A percentile compares a stretch with the other conserved stretches of the same genome.
Evolutionary conservation across 2,329 filamentous ascomycete species (phyloP).

Genomic region (Rasamsonia emersonii): DNA sequence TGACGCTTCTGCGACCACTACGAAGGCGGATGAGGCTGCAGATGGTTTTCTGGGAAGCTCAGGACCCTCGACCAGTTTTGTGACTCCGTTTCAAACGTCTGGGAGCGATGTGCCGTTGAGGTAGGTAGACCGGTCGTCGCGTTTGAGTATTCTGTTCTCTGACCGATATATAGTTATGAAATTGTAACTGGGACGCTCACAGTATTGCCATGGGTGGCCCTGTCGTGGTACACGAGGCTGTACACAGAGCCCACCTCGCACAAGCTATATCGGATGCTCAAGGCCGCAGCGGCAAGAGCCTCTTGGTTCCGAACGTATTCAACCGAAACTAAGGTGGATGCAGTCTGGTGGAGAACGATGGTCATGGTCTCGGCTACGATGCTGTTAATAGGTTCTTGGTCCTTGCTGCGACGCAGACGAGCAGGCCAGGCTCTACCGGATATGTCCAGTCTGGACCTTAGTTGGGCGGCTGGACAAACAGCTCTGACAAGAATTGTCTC

Average conservation of each 20-base stretch:
- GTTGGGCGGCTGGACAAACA: conserved; percentile 9
- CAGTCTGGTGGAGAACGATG: conserved; percentile 15
- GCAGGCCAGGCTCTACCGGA: conserved; percentile 6
- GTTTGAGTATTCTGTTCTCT: conserved; percentile 4
- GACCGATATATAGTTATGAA: conserved; percentile 33
- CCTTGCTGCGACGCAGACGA: conserved; percentile 14
- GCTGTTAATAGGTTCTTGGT: conserved; percentile 21
- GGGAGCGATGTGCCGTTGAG: conserved; percentile 5
- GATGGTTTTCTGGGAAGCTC: conserved; percentile 10
- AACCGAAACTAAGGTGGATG: conserved; percentile 12
- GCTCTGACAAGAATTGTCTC: conserved; percentile 29
- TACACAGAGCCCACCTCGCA: conserved; percentile 14
- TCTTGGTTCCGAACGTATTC: conserved; percentile 6
- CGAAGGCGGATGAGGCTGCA: background rate
- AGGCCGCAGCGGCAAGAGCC: conserved; percentile 7
- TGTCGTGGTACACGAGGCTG: conserved; percentile 28
- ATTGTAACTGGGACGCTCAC: conserved; percentile 41
- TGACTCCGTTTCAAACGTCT: conserved; percentile 6
- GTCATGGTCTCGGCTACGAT: conserved; percentile 24
- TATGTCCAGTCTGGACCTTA: conserved; percentile 8
- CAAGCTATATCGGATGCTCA: conserved; percentile 8
- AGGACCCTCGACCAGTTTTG: conserved; percentile 7
- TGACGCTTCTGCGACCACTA: too few species aligned
- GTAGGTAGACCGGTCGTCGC: conserved; percentile 1
- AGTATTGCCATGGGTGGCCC: conserved; percentile 25